Base-by-base conservation (phyloP, 1,139 yeast genomes). In the Magnusiomyces fungicola region DNA sequence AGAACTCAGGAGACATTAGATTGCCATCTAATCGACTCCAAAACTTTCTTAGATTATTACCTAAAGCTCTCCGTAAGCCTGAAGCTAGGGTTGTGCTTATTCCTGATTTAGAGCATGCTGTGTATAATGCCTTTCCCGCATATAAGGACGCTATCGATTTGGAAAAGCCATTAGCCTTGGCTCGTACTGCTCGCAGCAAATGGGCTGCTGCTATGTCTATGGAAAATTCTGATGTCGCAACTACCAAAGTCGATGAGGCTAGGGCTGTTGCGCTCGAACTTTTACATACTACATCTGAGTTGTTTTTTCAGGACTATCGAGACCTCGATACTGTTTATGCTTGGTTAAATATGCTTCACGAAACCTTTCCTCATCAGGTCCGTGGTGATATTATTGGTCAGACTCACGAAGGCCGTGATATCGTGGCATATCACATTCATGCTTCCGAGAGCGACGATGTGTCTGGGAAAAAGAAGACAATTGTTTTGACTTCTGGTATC, bases 401-500 rank as follows among this genome's bases (percentile, higher is more conserved):
- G 53, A 83, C 95, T 0, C 78, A 66, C 60, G 95, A 88, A 65
- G 85, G 86, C 18, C 73, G 92, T 50, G 80, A 80, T 24, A 73
- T 81, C 60, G 78, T 77, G 47, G 85, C 85, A 0, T 68, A 87
- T 30, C 86, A 85, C 59, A 64, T 87, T 30, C 70, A 80, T 2
- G 55, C 59, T 5, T 45, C 73, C 76, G 2, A 76, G 76, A 33
- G 50, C 14, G 61, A 61, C 30, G 66, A 65, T 12, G 73, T 69
- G n/a, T 70, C 73, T 19, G 40, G 40, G 23, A 25, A 41, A 24
- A 75, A 78, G 59, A 81, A 80, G 61, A 84, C 94, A 0, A 75
- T 89, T 45, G 84, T 88, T 1, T 72, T 89, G 14, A 80, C 92
- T 0, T 90, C 92, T 21, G 96, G 96, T 1, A 75, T 83, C 1